Percentiles rank a stretch among this genome's conserved stretches.
These are phyloP conservation scores for Mycena sp. DNA, from an alignment of 1,284 basidiomycete genomes.

Conservation along the genomic window DNA sequence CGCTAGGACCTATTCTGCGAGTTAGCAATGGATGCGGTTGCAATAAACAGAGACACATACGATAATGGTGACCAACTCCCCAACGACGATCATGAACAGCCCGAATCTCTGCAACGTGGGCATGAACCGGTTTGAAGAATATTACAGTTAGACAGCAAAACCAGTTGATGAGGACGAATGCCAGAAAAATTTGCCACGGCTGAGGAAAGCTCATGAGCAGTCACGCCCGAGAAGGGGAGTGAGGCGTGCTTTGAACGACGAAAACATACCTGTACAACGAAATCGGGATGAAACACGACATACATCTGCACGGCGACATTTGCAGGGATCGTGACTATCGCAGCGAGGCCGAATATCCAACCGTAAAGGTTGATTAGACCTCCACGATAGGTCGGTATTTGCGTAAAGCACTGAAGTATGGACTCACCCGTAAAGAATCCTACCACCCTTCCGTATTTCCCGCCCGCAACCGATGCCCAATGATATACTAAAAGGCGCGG, in stretches of 20 bases:
- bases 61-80: constrained; percentile 18
- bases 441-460: constrained; percentile 17
- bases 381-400: not conserved
- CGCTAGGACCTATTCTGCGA: constrained; percentile 14
- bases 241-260: not conserved
- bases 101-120: constrained; percentile 14
- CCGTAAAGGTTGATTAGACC: constrained; percentile 19
- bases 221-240: constrained; percentile 3
- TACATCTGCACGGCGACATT: constrained; percentile 19
- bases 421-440: constrained; percentile 20
- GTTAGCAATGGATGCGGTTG: not conserved
- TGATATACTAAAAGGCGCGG: constrained; percentile 16
- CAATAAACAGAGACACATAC: constrained; percentile 4
- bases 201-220: constrained; percentile 10
- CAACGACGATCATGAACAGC: constrained; percentile 15
- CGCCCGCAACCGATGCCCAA: constrained; percentile 21
- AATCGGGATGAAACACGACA: constrained; percentile 20
- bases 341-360: constrained; percentile 18
- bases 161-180: constrained; percentile 14
- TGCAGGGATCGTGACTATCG: constrained; percentile 13
- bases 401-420: not conserved
- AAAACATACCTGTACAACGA: constrained; percentile 18
- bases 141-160: constrained; percentile 17
- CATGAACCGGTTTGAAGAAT: constrained; percentile 20
- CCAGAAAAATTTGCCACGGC: constrained; percentile 15